Evolutionary conservation across 768 basidiomycete species (phyloP).

Genomic region (Dictyophora rubrovolvata): DNA sequence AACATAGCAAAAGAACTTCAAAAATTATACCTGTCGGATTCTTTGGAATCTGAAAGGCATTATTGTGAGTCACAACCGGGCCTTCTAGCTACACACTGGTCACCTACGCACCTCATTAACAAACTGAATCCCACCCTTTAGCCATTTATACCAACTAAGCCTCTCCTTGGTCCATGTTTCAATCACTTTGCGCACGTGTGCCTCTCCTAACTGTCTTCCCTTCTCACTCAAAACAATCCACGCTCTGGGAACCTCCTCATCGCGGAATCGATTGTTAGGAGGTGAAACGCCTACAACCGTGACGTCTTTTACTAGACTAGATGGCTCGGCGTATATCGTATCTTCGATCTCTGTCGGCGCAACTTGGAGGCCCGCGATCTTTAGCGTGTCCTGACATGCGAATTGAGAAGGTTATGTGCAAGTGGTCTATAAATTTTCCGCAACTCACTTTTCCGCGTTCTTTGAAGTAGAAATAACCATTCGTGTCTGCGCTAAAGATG

Average conservation of each 20-base stretch:
- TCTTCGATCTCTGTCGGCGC: slow-evolving; percentile 74
- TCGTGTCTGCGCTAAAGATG: slow-evolving; percentile 44
- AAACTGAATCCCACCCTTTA: slow-evolving; percentile 63
- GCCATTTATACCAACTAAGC: slow-evolving; percentile 67
- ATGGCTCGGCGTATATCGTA: slow-evolving; percentile 50
- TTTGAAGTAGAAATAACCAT: slow-evolving; percentile 42
- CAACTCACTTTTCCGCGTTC: not conserved
- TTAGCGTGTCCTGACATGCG: slow-evolving; percentile 54
- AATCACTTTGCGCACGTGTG: slow-evolving; percentile 33
- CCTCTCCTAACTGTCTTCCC: slow-evolving; percentile 40
- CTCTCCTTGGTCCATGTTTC: slow-evolving; percentile 52
- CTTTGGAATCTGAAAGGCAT: slow-evolving; percentile 2
- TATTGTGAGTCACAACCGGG: not conserved
- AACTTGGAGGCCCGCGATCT: slow-evolving; percentile 71
- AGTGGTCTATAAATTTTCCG: too few species aligned
- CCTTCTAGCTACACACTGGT: not conserved
- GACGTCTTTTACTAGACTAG: slow-evolving; percentile 50
- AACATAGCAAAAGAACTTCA: too few species aligned
- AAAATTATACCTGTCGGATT: not conserved
- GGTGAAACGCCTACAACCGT: slow-evolving; percentile 60
- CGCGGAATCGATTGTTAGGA: slow-evolving; percentile 53
- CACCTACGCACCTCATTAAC: slow-evolving; percentile 43
- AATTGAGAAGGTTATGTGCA: too few species aligned
- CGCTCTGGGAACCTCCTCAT: slow-evolving; percentile 68
- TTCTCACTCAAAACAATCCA: slow-evolving; percentile 60